Conservation (phyloP, 768 basidiomycete genomes). For the Psilocybe sp. region DNA sequence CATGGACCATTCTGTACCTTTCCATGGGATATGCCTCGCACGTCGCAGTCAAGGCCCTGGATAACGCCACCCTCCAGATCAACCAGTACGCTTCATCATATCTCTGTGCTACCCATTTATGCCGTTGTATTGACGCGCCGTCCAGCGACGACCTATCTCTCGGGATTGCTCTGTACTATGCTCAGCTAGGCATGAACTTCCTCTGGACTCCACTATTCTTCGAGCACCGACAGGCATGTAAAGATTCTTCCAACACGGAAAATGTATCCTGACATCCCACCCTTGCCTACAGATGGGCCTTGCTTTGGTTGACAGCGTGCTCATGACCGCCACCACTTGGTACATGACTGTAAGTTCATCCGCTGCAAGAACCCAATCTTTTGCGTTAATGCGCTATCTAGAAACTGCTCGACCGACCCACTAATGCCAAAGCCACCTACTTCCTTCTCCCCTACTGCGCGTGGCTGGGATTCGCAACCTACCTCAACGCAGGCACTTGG, state of each 20-base stretch:
- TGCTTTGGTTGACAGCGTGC: slow-evolving; percentile 52
- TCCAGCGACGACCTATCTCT: slow-evolving; percentile 38
- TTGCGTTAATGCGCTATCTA: slow-evolving; percentile 14
- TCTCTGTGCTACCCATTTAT: not conserved
- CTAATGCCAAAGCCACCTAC: slow-evolving; percentile 46
- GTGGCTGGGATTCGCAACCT: slow-evolving; percentile 65
- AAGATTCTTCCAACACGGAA: not conserved
- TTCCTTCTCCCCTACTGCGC: slow-evolving; percentile 63
- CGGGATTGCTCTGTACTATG: slow-evolving; percentile 58
- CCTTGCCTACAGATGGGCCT: slow-evolving; percentile 39
- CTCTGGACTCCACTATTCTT: slow-evolving; percentile 70
- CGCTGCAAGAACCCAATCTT: not conserved
- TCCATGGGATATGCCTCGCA: slow-evolving; percentile 71
- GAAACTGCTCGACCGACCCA: slow-evolving; percentile 49
- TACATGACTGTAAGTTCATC: slow-evolving; percentile 51
- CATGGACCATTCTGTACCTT: slow-evolving; percentile 51
- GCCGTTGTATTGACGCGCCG: not conserved
- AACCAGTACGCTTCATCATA: slow-evolving; percentile 33
- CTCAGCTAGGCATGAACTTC: slow-evolving; percentile 56
- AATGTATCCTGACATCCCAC: not conserved
- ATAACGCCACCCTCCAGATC: slow-evolving; percentile 34
- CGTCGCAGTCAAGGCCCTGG: slow-evolving; percentile 53
- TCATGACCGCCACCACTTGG: slow-evolving; percentile 50
- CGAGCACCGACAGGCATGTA: slow-evolving; percentile 39
- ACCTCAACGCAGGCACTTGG: slow-evolving; percentile 66